phyloP scores from a whole-genome alignment of 2,329 filamentous ascomycete genomes.

The Apiospora kogelbergensis region DNA sequence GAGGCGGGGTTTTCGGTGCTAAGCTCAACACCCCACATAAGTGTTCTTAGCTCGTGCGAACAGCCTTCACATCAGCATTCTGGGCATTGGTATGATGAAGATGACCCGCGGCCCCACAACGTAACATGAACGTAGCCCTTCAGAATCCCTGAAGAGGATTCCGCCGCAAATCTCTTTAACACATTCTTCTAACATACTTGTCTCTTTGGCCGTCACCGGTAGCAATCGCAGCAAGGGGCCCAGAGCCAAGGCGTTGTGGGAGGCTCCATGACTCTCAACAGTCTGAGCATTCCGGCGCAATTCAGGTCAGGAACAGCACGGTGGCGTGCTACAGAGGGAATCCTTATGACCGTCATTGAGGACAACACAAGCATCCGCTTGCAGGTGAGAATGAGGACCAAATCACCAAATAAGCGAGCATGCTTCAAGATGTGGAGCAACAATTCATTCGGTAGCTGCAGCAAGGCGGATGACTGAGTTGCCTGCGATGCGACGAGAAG shows the following conservation, averaged over 20 bases:
- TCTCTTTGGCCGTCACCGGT: not conserved
- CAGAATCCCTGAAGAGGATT: not conserved
- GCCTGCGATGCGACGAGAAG: not conserved
- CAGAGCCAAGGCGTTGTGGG: not conserved
- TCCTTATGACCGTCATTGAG: not conserved
- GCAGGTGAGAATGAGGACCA: not conserved
- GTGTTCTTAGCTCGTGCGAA: too few species aligned
- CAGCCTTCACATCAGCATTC: not conserved
- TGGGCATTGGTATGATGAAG: not conserved
- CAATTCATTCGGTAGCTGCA: constrained; percentile 1
- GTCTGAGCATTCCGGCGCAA: not conserved
- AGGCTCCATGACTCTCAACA: not conserved
- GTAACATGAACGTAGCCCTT: not conserved
- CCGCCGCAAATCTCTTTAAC: too few species aligned
- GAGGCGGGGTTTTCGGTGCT: too few species aligned
- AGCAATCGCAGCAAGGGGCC: constrained; percentile 3
- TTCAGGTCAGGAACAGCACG: not conserved
- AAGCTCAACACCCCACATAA: too few species aligned
- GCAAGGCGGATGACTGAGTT: not conserved
- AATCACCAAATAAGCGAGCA: not conserved
- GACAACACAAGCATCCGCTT: constrained; percentile 1
- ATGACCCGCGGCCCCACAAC: not conserved
- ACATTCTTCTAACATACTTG: too few species aligned
- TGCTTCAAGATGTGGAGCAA: not conserved
- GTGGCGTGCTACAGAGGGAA: not conserved